phyloP scores from a whole-genome alignment of 805 yeast genomes.

The Candida easanensis region DNA sequence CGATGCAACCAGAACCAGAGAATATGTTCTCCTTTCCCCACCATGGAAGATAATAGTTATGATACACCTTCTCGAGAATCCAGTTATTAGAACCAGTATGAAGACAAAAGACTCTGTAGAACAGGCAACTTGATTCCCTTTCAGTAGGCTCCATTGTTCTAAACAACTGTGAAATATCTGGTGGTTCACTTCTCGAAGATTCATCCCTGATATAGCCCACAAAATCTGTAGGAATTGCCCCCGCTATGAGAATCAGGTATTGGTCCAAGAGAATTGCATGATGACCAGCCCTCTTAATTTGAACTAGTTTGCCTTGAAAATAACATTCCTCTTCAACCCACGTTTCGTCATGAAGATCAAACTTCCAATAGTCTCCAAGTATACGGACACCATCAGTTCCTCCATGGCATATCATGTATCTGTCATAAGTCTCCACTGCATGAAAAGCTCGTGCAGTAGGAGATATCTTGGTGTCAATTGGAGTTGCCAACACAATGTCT shows the following conservation, averaged over 20 bases:
- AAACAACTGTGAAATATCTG: slow-evolving; percentile 17
- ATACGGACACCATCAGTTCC: slow-evolving; percentile 34
- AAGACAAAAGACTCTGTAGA: slow-evolving; percentile 2
- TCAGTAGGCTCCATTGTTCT: neutral
- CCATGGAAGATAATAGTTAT: slow-evolving; percentile 4
- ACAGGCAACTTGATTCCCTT: neutral
- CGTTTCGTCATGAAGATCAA: slow-evolving; percentile 39
- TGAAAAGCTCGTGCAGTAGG: slow-evolving; percentile 35
- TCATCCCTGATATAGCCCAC: neutral
- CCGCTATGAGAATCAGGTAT: slow-evolving; percentile 14
- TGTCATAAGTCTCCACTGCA: slow-evolving; percentile 27
- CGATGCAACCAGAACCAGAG: slow-evolving; percentile 3
- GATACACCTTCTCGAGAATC: slow-evolving; percentile 9
- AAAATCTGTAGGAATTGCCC: slow-evolving; percentile 3
- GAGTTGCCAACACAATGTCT: slow-evolving; percentile 34
- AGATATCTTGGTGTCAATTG: slow-evolving; percentile 20
- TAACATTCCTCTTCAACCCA: slow-evolving; percentile 35
- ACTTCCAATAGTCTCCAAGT: slow-evolving; percentile 50
- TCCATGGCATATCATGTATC: slow-evolving; percentile 30
- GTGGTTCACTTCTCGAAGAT: neutral
- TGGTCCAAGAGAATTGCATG: slow-evolving; percentile 17
- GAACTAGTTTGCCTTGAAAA: slow-evolving; percentile 25
- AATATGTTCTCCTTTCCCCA: slow-evolving; percentile 1
- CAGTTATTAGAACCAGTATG: slow-evolving; percentile 2
- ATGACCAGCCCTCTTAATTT: slow-evolving; percentile 19